Percentiles rank a stretch among this genome's conserved stretches.
phyloP scores from a whole-genome alignment of 2,329 filamentous ascomycete genomes.

The Ceratocystiopsis sp. region DNA sequence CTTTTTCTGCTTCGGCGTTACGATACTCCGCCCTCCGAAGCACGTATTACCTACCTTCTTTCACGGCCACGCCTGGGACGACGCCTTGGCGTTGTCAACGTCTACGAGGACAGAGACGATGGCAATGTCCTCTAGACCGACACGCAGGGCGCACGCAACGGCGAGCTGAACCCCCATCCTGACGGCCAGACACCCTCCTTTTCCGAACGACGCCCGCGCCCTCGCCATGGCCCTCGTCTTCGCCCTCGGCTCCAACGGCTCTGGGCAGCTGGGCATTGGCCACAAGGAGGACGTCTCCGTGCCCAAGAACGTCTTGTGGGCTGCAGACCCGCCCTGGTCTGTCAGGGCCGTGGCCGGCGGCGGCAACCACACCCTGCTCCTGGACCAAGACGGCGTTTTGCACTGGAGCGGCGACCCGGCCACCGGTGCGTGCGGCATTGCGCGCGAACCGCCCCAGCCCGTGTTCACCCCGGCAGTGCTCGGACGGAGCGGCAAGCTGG shows the following conservation, averaged over 20 bases:
- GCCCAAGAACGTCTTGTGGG: conserved; percentile 45
- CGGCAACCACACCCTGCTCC: conserved; percentile 72
- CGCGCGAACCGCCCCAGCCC: conserved; percentile 3
- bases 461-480: too few species aligned
- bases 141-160: too few species aligned
- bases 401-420: conserved; percentile 47
- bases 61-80: too few species aligned
- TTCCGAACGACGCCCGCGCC: not conserved
- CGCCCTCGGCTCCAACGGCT: conserved; percentile 61
- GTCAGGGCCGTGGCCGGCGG: conserved; percentile 38
- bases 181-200: not conserved
- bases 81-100: too few species aligned
- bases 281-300: conserved; percentile 55
- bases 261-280: conserved; percentile 55
- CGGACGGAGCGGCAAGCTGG: too few species aligned
- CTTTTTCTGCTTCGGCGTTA: not conserved
- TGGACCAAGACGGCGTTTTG: conserved; percentile 40
- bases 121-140: too few species aligned
- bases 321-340: conserved; percentile 19
- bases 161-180: not conserved
- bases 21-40: too few species aligned
- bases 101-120: too few species aligned
- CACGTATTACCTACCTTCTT: not conserved
- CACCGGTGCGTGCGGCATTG: conserved; percentile 36
- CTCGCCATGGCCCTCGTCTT: conserved; percentile 36